Evolutionary conservation across 441 rosid genomes (phyloP).

Genomic region (Populus trichocarpa): DNA sequence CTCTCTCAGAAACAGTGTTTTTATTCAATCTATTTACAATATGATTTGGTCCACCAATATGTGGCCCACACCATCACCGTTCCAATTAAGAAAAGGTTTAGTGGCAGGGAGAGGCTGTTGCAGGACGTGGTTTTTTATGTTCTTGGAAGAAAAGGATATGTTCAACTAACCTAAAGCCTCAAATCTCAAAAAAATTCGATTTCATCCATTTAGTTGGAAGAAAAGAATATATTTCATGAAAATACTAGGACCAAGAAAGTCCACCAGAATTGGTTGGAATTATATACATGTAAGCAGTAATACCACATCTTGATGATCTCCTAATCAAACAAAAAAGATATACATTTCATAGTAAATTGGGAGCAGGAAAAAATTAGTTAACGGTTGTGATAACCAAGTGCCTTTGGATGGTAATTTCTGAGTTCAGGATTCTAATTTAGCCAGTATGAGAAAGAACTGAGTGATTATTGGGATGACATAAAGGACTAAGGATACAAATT

Average conservation of each 20-base stretch:
- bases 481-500: background rate
- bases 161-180: background rate
- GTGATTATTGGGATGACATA: background rate
- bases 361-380: background rate
- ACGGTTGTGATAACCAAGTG: background rate
- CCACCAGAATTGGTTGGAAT: background rate
- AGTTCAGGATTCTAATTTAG: background rate
- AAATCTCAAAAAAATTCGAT: background rate
- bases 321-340: background rate
- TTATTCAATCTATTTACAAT: background rate
- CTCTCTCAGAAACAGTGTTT: background rate
- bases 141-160: background rate
- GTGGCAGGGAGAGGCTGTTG: background rate
- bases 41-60: background rate
- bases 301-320: background rate
- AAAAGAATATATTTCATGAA: background rate
- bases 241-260: background rate
- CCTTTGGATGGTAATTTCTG: background rate
- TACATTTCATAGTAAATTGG: background rate
- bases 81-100: background rate
- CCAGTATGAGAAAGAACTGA: background rate
- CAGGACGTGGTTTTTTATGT: background rate
- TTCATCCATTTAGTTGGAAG: background rate
- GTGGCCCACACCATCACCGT: background rate
- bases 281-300: background rate